Conservation (phyloP, 2,329 filamentous ascomycete genomes). For the Ophiostoma montium region DNA sequence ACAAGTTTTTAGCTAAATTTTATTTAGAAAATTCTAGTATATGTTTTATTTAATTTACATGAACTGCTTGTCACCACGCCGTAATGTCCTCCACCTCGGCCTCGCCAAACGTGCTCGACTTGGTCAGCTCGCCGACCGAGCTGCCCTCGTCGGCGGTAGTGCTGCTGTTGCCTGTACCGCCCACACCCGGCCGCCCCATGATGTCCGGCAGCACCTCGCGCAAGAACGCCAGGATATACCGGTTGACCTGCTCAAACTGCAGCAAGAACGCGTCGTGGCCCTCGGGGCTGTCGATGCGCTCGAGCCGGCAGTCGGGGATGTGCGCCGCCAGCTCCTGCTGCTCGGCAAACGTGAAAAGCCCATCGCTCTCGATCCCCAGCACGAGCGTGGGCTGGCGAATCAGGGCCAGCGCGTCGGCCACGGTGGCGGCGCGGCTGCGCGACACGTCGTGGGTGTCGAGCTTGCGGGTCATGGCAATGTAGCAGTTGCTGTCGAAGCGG, state of each 20-base stretch:
- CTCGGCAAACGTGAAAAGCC: constrained; percentile 92
- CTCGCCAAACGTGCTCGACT: constrained; percentile 87
- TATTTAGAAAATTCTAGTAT: neutral
- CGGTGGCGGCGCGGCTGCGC: constrained; percentile 51
- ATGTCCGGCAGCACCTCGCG: constrained; percentile 74
- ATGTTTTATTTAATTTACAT: constrained; percentile 24
- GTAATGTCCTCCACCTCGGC: constrained; percentile 94
- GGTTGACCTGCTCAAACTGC: constrained; percentile 95
- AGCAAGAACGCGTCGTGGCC: constrained; percentile 93
- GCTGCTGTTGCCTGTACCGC: constrained; percentile 9
- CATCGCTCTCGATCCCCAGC: constrained; percentile 88
- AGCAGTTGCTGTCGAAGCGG: constrained; percentile 96
- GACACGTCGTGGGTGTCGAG: constrained; percentile 95
- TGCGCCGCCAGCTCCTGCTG: constrained; percentile 80
- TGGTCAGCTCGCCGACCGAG: constrained; percentile 50
- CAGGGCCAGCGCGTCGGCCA: constrained; percentile 61
- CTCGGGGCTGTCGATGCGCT: constrained; percentile 85
- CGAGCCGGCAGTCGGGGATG: constrained; percentile 62
- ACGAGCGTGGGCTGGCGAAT: constrained; percentile 86
- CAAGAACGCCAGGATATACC: constrained; percentile 71
- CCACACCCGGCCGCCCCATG: constrained; percentile 42
- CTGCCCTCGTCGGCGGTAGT: constrained; percentile 29
- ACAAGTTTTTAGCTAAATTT: neutral
- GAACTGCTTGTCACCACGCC: too few relatives aligned
- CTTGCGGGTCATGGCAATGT: constrained; percentile 96